phyloP scores from a whole-genome alignment of 805 yeast species.

The Candida fluviatilis region DNA sequence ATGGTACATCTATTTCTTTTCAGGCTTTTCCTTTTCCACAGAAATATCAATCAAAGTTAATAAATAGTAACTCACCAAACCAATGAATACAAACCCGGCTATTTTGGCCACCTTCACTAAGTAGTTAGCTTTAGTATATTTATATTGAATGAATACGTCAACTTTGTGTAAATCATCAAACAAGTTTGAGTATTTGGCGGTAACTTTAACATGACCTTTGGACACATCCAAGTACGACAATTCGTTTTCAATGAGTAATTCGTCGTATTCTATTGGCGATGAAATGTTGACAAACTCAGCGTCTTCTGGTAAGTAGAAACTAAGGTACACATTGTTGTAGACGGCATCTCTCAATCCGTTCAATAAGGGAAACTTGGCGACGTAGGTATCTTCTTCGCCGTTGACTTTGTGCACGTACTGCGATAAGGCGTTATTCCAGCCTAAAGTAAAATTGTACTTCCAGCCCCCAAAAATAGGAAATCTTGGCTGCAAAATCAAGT shows the following conservation, averaged over 20 bases:
- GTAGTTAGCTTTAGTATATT: conserved; percentile 49
- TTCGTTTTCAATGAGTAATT: conserved; percentile 29
- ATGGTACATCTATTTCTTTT: background rate
- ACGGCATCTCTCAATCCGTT: conserved; percentile 68
- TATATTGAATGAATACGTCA: conserved; percentile 59
- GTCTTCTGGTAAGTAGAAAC: conserved; percentile 83
- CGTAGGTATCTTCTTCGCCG: conserved; percentile 43
- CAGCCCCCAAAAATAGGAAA: conserved; percentile 96
- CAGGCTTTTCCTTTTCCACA: conserved; percentile 10
- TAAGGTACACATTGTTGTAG: conserved; percentile 58
- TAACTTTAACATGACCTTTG: conserved; percentile 73
- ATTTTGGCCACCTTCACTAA: conserved; percentile 64
- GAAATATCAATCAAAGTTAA: conserved; percentile 34
- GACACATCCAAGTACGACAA: conserved; percentile 69
- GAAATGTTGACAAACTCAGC: conserved; percentile 55
- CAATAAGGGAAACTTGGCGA: conserved; percentile 66
- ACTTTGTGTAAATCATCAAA: conserved; percentile 62
- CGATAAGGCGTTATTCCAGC: conserved; percentile 72
- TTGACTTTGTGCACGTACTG: conserved; percentile 45
- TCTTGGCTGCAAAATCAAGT: conserved; percentile 70
- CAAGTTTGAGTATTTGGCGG: conserved; percentile 55
- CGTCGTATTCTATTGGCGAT: conserved; percentile 47
- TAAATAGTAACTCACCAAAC: conserved; percentile 51
- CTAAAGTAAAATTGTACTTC: conserved; percentile 91
- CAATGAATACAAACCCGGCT: conserved; percentile 57